These are phyloP conservation scores for Pneumocystis canis DNA, from an alignment of 1,139 yeast species.

Conservation along the genomic window DNA sequence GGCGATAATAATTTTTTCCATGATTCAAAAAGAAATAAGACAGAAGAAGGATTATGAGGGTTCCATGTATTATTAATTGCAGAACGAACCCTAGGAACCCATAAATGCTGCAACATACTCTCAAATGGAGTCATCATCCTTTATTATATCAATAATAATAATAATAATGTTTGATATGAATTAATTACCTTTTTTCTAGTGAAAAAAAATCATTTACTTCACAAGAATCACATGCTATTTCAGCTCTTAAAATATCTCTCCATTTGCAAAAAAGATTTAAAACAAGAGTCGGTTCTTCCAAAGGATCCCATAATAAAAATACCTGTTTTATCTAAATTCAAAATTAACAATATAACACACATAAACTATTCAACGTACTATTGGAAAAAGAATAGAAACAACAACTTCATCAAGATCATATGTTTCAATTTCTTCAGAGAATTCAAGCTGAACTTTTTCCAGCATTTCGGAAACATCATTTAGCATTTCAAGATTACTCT, in stretches of 20 bases:
- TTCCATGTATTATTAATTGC: conserved; percentile 26
- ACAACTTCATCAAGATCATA: conserved; percentile 21
- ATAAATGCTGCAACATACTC: conserved; percentile 24
- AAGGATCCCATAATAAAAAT: conserved; percentile 29
- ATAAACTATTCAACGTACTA: background rate
- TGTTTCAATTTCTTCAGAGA: conserved; percentile 15
- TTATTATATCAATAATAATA: background rate
- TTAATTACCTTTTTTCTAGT: background rate
- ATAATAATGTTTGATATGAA: background rate
- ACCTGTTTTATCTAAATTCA: conserved; percentile 14
- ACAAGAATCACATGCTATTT: background rate
- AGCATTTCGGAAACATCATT: conserved; percentile 14
- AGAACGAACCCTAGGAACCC: conserved; percentile 26
- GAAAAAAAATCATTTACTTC: conserved; percentile 1
- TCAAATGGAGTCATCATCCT: conserved; percentile 21
- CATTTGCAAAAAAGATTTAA: conserved; percentile 21
- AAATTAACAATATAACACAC: background rate
- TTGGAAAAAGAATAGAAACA: conserved; percentile 23
- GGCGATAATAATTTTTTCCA: conserved; percentile 31
- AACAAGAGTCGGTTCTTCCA: conserved; percentile 21
- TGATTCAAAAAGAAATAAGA: conserved; percentile 26
- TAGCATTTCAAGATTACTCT: conserved; percentile 6
- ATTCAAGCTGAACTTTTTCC: conserved; percentile 20
- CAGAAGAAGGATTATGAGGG: conserved; percentile 22
- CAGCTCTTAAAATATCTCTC: conserved; percentile 18